phyloP scores from a whole-genome alignment of 2,329 filamentous ascomycete genomes.

The Aspergillus texensis region DNA sequence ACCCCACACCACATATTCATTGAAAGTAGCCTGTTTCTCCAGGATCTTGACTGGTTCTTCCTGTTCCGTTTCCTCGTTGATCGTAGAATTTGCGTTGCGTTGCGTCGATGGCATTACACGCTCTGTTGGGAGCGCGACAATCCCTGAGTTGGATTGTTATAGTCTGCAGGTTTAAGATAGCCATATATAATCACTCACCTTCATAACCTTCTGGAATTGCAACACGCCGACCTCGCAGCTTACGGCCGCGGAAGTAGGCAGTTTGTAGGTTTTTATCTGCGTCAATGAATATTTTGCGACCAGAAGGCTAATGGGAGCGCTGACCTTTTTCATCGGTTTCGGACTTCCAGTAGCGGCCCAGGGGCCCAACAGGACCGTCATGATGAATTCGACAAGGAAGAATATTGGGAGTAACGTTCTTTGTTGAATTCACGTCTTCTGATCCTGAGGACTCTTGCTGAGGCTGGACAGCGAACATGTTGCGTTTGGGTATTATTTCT shows the following conservation, averaged over 20 bases:
- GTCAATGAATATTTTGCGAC: constrained; percentile 7
- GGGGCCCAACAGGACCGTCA: constrained; percentile 68
- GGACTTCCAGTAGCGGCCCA: constrained; percentile 72
- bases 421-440: constrained; percentile 20
- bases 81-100: constrained; percentile 46
- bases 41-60: constrained; percentile 59
- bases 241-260: constrained; percentile 78
- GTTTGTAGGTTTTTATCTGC: constrained; percentile 45
- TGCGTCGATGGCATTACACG: constrained; percentile 28
- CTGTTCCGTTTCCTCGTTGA: constrained; percentile 49
- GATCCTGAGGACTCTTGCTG: constrained; percentile 23
- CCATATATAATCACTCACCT: constrained; percentile 40
- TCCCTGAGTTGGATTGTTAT: constrained; percentile 45
- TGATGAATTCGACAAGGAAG: constrained; percentile 81
- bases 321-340: constrained; percentile 47
- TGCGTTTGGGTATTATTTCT: neutral
- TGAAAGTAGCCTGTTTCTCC: constrained; percentile 68
- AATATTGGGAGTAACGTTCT: constrained; percentile 65
- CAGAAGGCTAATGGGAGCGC: neutral
- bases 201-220: constrained; percentile 72
- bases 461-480: constrained; percentile 41
- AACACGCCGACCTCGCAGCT: constrained; percentile 69
- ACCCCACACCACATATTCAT: constrained; percentile 79
- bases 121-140: constrained; percentile 58
- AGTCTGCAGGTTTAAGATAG: neutral